phyloP scores from a whole-genome alignment of 306 rosid species.

The Trifolium repens region DNA sequence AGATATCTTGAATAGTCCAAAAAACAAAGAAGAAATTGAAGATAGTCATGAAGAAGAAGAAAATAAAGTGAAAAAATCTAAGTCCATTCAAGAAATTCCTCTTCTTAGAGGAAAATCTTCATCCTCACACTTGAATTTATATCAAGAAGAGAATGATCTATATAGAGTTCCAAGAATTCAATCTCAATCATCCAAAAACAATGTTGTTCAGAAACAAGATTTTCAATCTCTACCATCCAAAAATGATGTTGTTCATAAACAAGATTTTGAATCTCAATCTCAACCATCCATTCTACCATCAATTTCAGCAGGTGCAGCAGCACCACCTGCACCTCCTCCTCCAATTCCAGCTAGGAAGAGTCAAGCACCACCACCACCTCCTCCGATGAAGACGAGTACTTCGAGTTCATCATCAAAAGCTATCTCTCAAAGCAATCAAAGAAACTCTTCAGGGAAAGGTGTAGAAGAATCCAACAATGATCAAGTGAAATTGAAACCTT shows the following conservation, averaged over 20 bases:
- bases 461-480: conserved; percentile 44
- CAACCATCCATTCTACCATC: conserved; percentile 42
- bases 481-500: conserved; percentile 75
- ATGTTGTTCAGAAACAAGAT: conserved; percentile 7
- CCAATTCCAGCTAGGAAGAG: conserved; percentile 37
- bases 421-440: conserved; percentile 13
- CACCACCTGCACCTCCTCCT: conserved; percentile 48
- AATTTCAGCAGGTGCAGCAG: conserved; percentile 38
- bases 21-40: conserved; percentile 13
- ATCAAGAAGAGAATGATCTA: conserved; percentile 33
- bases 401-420: conserved; percentile 52
- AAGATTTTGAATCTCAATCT: conserved; percentile 42
- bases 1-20: conserved; percentile 39
- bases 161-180: conserved; percentile 36
- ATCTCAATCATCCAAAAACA: background rate
- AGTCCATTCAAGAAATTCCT: conserved; percentile 67
- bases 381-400: conserved; percentile 39
- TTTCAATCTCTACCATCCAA: conserved; percentile 35
- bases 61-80: conserved; percentile 29
- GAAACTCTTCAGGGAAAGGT: conserved; percentile 53
- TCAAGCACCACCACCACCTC: conserved; percentile 52
- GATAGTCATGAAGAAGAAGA: conserved; percentile 26
- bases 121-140: conserved; percentile 53
- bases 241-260: conserved; percentile 29
- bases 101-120: conserved; percentile 87